phyloP scores from a whole-genome alignment of 2,329 filamentous ascomycete genomes.

The Trichophyton verrucosum region DNA sequence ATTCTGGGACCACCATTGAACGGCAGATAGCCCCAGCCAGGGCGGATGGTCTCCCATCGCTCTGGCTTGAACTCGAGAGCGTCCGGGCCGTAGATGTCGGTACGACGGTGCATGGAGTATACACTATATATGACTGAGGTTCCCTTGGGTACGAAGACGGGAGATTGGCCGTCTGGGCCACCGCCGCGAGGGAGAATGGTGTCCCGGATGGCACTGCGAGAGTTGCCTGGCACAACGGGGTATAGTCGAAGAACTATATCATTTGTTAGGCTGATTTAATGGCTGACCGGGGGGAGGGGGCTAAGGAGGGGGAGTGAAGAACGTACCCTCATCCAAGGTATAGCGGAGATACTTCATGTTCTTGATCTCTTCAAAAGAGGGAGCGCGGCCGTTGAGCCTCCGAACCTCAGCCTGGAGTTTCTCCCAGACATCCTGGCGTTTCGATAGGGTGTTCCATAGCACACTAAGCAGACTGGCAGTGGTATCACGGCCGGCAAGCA shows the following conservation, averaged over 20 bases:
- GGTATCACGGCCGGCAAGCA: constrained; percentile 73
- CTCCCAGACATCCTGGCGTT: constrained; percentile 52
- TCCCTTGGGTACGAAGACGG: constrained; percentile 37
- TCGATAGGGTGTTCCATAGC: constrained; percentile 67
- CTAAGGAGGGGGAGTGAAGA: neutral
- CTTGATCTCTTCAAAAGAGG: constrained; percentile 72
- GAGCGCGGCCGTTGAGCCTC: constrained; percentile 46
- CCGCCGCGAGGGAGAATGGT: constrained; percentile 61
- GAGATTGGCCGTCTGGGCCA: constrained; percentile 35
- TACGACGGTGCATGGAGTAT: constrained; percentile 40
- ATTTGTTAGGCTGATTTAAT: neutral
- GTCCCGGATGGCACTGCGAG: constrained; percentile 57
- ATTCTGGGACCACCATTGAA: constrained; percentile 44
- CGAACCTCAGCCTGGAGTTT: constrained; percentile 65
- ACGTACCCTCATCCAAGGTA: constrained; percentile 55
- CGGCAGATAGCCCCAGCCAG: constrained; percentile 42
- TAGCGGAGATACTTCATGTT: constrained; percentile 68
- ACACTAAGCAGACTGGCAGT: constrained; percentile 72
- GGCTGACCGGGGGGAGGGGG: neutral
- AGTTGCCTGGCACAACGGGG: constrained; percentile 66
- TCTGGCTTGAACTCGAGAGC: constrained; percentile 39
- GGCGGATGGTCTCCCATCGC: constrained; percentile 40
- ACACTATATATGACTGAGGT: constrained; percentile 34
- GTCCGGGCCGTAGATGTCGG: constrained; percentile 38
- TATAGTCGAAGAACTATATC: constrained; percentile 52